Evolutionary conservation across 768 basidiomycete genomes (phyloP).

Genomic region (Lanmaoa pseudosensibilis): DNA sequence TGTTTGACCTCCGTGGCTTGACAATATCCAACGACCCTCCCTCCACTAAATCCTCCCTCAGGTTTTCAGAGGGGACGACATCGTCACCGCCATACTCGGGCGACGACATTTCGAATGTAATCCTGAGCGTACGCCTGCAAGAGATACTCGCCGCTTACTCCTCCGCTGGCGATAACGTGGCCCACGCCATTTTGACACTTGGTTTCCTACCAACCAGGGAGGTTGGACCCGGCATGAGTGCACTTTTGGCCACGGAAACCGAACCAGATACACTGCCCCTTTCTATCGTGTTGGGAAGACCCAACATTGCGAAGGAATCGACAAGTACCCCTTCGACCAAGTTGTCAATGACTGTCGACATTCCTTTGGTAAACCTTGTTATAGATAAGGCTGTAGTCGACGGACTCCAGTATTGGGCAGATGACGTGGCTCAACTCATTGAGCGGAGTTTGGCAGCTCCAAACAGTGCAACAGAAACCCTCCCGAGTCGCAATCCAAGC

Average conservation of each 20-base stretch:
- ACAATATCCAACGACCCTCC: slow-evolving; percentile 35
- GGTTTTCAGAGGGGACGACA: slow-evolving; percentile 29
- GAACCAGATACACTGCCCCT: slow-evolving; percentile 17
- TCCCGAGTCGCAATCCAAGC: slow-evolving; percentile 55
- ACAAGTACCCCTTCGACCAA: slow-evolving; percentile 3
- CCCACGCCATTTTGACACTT: slow-evolving; percentile 50
- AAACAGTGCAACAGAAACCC: slow-evolving; percentile 29
- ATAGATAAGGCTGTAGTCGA: slow-evolving; percentile 70
- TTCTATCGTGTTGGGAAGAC: slow-evolving; percentile 22
- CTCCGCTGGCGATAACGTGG: slow-evolving; percentile 37
- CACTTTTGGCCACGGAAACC: slow-evolving; percentile 28
- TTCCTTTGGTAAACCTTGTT: slow-evolving; percentile 65
- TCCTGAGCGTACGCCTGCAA: slow-evolving; percentile 44
- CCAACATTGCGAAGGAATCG: not conserved
- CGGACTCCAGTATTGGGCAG: slow-evolving; percentile 82
- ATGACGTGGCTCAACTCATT: slow-evolving; percentile 76
- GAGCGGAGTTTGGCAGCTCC: slow-evolving; percentile 40
- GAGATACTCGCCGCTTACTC: slow-evolving; percentile 54
- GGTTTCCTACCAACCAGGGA: slow-evolving; percentile 40
- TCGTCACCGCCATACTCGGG: not conserved
- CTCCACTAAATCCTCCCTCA: slow-evolving; percentile 23
- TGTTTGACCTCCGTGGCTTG: slow-evolving; percentile 62
- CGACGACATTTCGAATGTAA: slow-evolving; percentile 6
- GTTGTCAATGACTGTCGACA: slow-evolving; percentile 28
- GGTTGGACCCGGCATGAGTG: slow-evolving; percentile 13